Percentiles rank a stretch among this genome's conserved stretches.
Conservation (phyloP, 2,329 filamentous ascomycete genomes). For the Nigrospora oryzae region DNA sequence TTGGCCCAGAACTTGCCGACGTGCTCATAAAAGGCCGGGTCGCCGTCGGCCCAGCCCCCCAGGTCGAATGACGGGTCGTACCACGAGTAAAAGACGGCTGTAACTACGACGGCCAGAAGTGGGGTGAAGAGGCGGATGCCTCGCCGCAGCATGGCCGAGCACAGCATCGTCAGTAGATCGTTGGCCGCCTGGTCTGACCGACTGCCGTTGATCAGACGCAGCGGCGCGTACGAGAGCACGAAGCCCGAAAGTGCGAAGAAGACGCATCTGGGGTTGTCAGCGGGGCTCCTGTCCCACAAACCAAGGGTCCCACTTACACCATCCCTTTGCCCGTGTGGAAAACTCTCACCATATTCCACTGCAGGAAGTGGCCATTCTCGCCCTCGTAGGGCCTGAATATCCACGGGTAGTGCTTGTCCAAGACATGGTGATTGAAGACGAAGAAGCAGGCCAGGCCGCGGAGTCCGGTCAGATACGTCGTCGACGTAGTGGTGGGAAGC, state of each 20-base stretch:
- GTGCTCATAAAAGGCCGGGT: not conserved
- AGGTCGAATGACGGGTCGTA: not conserved
- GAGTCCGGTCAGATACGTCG: not conserved
- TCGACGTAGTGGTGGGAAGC: too few species aligned
- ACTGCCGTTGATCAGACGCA: not conserved
- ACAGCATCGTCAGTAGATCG: too few species aligned
- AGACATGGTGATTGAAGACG: not conserved
- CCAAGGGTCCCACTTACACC: not conserved
- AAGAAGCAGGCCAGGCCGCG: constrained; percentile 2
- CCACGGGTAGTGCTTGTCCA: not conserved
- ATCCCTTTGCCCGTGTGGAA: constrained; percentile 1
- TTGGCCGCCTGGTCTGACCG: not conserved
- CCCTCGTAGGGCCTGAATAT: not conserved
- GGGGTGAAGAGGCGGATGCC: not conserved
- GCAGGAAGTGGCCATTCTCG: not conserved
- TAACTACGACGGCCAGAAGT: not conserved
- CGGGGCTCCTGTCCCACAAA: too few species aligned
- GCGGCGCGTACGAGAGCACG: constrained; percentile 1
- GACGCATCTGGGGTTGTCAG: not conserved
- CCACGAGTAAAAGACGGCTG: not conserved
- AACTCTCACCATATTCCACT: not conserved
- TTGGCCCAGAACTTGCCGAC: not conserved
- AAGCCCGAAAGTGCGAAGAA: constrained; percentile 5
- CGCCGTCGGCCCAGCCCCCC: not conserved
- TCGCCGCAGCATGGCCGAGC: too few species aligned